Evolutionary conservation across 352 stramenopile genomes (phyloP), one percentile per base, ranked within the genome.

Genomic region (Globisporangium paroecandrum): DNA sequence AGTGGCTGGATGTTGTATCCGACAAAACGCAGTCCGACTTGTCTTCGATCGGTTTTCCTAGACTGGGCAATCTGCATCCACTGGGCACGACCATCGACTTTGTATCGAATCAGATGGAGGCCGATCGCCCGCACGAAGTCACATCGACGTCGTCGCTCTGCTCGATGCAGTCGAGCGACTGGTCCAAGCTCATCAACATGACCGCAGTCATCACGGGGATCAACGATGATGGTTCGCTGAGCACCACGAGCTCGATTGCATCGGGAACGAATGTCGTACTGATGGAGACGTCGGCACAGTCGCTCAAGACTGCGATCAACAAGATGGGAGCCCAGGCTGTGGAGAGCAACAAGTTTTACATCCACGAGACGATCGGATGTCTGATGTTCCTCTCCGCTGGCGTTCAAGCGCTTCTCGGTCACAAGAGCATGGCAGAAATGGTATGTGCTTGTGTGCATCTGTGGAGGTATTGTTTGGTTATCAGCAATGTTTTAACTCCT

Each of bases 361-460:
- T 94, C 51, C 78, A 85, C 65, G 88, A 96, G 72, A 90, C 84
- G 34, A 87, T 90, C 38, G 86, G 88, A 25, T 94, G 84, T 65
- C 70, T 96, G 34, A 94, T 96, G 85, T 96, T 96, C 72, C 70
- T 96, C 15, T 96, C 88, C 10, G 86, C 88, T 12, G 88, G 86
- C 24, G 83, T 96, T 5, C 86, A 96, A 60, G 87, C 86, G n/a
- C 75, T 96, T 20, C 69, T 94, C 20, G 88, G 88, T 15, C 85
- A 94, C 70, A 92, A 94, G 69, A 93, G 83, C 74, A 96, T 96
- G 88, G 82, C 88, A 0, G 88, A 94, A 68, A 93, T 96, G 86
- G 88, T 90, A 76, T 29, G 66, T 68, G 29, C 29, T 32, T 32
- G 29, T 32, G 4, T 32, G 29, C 29, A 32, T 32, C 29, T 32